A percentile compares a stretch with the other conserved stretches of the same genome.
Evolutionary conservation across 73 alveolate genomes (phyloP).

Genomic region (Uronychia binucleata): DNA sequence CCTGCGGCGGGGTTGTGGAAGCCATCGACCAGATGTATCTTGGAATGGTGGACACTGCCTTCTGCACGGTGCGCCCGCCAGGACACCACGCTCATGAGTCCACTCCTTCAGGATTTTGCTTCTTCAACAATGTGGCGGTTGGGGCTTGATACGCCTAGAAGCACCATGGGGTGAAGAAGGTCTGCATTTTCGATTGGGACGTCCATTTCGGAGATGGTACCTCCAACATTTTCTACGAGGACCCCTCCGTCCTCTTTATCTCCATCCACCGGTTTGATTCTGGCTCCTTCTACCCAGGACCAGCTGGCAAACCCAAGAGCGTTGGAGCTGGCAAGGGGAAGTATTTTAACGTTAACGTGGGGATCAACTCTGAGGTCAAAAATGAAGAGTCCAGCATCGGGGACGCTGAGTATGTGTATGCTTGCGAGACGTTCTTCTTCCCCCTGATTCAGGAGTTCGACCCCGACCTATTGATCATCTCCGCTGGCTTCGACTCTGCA

Average conservation of each 20-base stretch:
- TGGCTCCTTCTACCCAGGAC: constrained; percentile 87
- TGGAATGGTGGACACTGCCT: constrained; percentile 42
- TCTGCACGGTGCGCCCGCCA: constrained; percentile 87
- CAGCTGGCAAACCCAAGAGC: constrained; percentile 78
- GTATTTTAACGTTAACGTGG: constrained; percentile 82
- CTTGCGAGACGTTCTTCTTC: constrained; percentile 83
- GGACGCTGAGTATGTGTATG: constrained; percentile 91
- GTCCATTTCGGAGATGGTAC: constrained; percentile 99
- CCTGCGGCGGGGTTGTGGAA: constrained; percentile 69
- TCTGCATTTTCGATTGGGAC: constrained; percentile 95
- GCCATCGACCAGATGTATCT: constrained; percentile 45
- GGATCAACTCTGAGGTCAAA: constrained; percentile 3
- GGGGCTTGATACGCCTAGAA: constrained; percentile 83
- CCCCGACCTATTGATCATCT: constrained; percentile 96
- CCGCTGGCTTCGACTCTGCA: constrained; percentile 99
- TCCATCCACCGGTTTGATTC: constrained; percentile 90
- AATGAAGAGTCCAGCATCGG: constrained; percentile 66
- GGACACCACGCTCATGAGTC: constrained; percentile 95
- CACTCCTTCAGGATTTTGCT: constrained; percentile 90
- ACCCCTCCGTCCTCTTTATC: constrained; percentile 82
- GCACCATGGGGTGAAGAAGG: constrained; percentile 66
- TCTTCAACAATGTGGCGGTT: constrained; percentile 91
- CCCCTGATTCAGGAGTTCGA: constrained; percentile 87
- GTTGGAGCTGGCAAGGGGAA: constrained; percentile 85
- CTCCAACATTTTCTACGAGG: constrained; percentile 78